Conservation (phyloP, 768 basidiomycete genomes). For the Mycena pura region DNA sequence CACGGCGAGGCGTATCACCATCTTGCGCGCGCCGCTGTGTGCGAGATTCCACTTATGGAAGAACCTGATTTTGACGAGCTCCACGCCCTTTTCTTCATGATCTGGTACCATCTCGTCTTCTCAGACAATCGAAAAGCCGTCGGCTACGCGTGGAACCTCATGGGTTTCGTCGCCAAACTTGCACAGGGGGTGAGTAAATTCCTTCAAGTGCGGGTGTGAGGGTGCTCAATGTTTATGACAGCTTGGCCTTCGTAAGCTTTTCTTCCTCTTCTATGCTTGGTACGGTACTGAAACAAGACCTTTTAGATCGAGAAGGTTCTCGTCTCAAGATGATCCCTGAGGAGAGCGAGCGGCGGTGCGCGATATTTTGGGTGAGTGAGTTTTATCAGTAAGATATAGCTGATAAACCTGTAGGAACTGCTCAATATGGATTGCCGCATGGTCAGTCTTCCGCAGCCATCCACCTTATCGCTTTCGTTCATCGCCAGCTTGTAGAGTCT, state of each 20-base stretch:
- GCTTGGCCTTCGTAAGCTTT: slow-evolving; percentile 21
- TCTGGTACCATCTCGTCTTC: slow-evolving; percentile 77
- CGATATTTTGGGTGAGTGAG: slow-evolving; percentile 63
- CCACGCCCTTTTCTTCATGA: slow-evolving; percentile 74
- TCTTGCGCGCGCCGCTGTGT: slow-evolving; percentile 69
- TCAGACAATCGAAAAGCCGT: slow-evolving; percentile 77
- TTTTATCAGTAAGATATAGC: background rate
- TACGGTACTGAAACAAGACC: background rate
- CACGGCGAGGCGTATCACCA: slow-evolving; percentile 72
- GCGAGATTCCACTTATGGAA: slow-evolving; percentile 77
- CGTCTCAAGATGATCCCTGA: slow-evolving; percentile 72
- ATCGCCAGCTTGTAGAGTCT: slow-evolving; percentile 53
- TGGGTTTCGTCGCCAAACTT: slow-evolving; percentile 77
- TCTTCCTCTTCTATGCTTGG: slow-evolving; percentile 13
- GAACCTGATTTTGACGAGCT: slow-evolving; percentile 78
- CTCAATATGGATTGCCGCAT: slow-evolving; percentile 76
- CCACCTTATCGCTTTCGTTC: too few species aligned
- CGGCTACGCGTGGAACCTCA: slow-evolving; percentile 77
- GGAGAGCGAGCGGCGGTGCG: slow-evolving; percentile 71
- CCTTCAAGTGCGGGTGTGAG: background rate
- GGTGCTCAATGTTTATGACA: slow-evolving; percentile 8
- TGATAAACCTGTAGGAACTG: slow-evolving; percentile 49
- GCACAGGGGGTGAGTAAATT: slow-evolving; percentile 68
- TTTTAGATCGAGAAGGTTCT: slow-evolving; percentile 69
- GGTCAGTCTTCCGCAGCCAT: slow-evolving; percentile 39